A percentile compares a stretch with the other conserved stretches of the same genome.
Evolutionary conservation across 208 protist species (phyloP).

Genomic region (Acanthamoeba rhysodes): DNA sequence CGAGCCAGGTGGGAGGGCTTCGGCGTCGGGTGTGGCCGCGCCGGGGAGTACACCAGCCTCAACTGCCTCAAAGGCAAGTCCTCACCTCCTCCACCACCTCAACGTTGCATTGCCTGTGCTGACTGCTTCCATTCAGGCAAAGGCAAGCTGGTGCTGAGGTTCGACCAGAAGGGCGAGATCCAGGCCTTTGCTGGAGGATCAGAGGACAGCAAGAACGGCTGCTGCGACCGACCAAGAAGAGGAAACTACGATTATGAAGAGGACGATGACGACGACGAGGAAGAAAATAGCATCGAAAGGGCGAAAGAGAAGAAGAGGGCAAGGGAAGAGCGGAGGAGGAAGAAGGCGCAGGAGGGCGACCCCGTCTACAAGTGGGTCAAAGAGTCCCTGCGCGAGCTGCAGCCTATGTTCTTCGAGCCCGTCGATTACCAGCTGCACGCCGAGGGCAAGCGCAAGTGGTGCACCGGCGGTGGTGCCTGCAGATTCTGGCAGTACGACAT

Average conservation of each 20-base stretch:
- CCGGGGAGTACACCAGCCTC: conserved; percentile 25
- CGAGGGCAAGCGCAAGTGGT: background rate
- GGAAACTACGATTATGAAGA: background rate
- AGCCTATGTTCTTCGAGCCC: background rate
- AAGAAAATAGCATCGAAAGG: background rate
- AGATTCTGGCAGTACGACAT: background rate
- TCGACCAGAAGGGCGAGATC: background rate
- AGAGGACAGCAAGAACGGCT: background rate
- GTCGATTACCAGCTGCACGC: background rate
- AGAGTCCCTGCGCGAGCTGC: background rate
- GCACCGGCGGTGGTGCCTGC: background rate
- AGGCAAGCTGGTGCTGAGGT: background rate
- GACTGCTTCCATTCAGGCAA: background rate
- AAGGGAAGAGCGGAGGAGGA: background rate
- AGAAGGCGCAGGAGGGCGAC: background rate
- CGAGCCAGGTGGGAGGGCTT: conserved; percentile 8
- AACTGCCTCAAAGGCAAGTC: background rate
- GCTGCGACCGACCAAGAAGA: background rate
- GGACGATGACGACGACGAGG: background rate
- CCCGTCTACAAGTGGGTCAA: background rate
- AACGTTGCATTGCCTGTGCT: background rate
- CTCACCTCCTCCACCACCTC: background rate
- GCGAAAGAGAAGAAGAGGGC: background rate
- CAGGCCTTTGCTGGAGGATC: background rate
- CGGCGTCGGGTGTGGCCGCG: conserved; percentile 31